phyloP scores from a whole-genome alignment of 1,284 basidiomycete species.

The Athelia psychrophila region DNA sequence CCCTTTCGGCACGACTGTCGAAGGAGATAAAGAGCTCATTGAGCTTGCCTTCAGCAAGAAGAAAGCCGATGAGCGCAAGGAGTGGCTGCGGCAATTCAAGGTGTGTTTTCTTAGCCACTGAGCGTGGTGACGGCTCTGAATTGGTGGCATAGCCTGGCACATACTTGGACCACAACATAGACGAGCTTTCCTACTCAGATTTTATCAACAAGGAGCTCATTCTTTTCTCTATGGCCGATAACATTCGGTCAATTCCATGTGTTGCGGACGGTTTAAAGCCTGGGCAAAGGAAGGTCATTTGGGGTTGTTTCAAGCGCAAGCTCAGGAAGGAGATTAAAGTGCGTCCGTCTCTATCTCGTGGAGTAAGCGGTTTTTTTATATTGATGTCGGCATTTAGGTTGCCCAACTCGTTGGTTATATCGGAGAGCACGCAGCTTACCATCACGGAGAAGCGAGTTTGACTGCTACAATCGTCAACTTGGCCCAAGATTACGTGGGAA shows the following conservation, averaged over 20 bases:
- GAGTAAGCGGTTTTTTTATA: background rate
- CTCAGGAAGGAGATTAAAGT: conserved; percentile 92
- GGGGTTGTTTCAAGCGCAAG: conserved; percentile 94
- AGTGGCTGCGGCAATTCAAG: conserved; percentile 95
- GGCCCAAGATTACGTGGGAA: conserved; percentile 94
- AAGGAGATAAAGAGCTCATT: conserved; percentile 87
- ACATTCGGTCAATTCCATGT: conserved; percentile 93
- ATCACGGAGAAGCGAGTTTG: conserved; percentile 92
- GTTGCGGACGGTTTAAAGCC: conserved; percentile 96
- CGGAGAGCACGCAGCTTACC: conserved; percentile 92
- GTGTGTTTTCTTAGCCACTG: no score
- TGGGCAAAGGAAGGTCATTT: conserved; percentile 98
- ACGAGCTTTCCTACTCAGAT: conserved; percentile 86
- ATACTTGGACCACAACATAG: conserved; percentile 87
- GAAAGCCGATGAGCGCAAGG: conserved; percentile 98
- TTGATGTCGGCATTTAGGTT: conserved; percentile 50
- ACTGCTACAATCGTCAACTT: conserved; percentile 90
- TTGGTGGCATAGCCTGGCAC: conserved; percentile 76
- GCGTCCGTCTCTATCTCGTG: conserved; percentile 4
- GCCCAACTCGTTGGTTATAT: conserved; percentile 96
- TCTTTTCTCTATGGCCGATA: conserved; percentile 99
- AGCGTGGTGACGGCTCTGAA: background rate
- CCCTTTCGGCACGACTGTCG: conserved; percentile 80
- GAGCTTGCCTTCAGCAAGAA: conserved; percentile 99
- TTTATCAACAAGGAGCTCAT: conserved; percentile 99